phyloP scores from a whole-genome alignment of 169 alveolate species.

The Perkinsus marinus region DNA sequence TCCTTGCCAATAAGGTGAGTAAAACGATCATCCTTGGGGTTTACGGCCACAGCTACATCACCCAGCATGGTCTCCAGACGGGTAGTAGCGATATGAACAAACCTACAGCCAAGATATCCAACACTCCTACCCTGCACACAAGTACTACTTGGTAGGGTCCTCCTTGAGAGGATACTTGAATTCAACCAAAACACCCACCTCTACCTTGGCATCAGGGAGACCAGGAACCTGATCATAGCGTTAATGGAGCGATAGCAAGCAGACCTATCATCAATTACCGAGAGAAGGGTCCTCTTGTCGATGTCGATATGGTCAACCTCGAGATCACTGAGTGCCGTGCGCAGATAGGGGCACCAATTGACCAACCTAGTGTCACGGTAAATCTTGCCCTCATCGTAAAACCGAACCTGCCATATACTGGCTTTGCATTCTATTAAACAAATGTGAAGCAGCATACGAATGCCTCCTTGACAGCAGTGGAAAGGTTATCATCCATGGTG shows the following conservation, averaged over 20 bases:
- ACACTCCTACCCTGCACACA: neutral
- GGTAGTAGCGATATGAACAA: constrained; percentile 77
- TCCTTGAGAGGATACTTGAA: constrained; percentile 79
- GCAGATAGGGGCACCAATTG: constrained; percentile 92
- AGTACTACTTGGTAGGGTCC: constrained; percentile 20
- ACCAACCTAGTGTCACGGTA: constrained; percentile 90
- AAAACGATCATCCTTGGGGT: constrained; percentile 82
- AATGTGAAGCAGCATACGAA: constrained; percentile 60
- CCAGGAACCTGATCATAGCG: constrained; percentile 8
- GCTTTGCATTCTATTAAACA: neutral
- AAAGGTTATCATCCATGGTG: constrained; percentile 82
- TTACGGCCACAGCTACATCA: constrained; percentile 99
- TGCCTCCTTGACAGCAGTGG: constrained; percentile 89
- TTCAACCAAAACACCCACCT: constrained; percentile 92
- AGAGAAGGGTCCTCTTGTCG: constrained; percentile 53
- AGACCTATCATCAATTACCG: constrained; percentile 22
- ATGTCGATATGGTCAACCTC: constrained; percentile 93
- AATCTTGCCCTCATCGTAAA: constrained; percentile 50
- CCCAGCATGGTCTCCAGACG: constrained; percentile 99
- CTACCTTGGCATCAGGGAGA: constrained; percentile 50
- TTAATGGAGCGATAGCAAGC: constrained; percentile 1
- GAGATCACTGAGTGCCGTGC: constrained; percentile 95
- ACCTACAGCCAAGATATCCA: constrained; percentile 25
- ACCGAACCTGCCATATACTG: neutral
- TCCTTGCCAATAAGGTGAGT: constrained; percentile 83